Evolutionary conservation across 1,284 basidiomycete species (phyloP), one percentile per base, ranked within the genome.

Genomic region (Ceratorhiza oryzae-sativae): DNA sequence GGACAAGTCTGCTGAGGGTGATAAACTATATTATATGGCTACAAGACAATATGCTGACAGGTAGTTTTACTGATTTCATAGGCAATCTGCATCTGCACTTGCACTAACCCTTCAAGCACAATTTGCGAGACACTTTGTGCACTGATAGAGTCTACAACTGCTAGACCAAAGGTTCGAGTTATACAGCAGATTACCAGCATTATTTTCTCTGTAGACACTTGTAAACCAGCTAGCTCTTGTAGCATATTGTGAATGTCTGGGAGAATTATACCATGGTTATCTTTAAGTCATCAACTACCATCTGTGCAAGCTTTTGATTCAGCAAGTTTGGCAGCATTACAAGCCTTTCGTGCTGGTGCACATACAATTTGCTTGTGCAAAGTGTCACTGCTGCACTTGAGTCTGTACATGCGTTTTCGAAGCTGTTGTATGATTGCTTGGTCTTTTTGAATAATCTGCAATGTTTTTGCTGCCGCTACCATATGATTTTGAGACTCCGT

Each of bases 31-130:
- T 27, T 59, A 59, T 36, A 36, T 59, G 30, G 3, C 13, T 18
- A 34, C 32, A 36, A 10, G 27, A 5, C 4, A 20, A 6, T 6
- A 39, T 39, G 36, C 13, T 39, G 36, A 39, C 6, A 6, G 6
- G 9, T 32, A 34, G 42, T 18, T 30, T 45, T 12, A 23, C 23
- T 46, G 8, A 61, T 18, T 23, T 61, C 59, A 25, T 25, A 25
- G 45, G 23, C 59, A 32, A 61, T 32, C 27, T 61, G 59, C 25
- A 61, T 61, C 3, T 32, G 59, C 10, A 41, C 41, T 32, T 61
- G 41, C 4, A 61, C 15, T 5, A 61, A 25, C 3, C 59, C 59
- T 25, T 61, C 59, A 1, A 61, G 42, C 5, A 61, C 25, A 1
- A 61, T 12, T 30, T 36, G 56, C 4, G 56, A 59, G 23, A 59